Evolutionary conservation across 352 stramenopile genomes (phyloP).

Genomic region (Plasmopara viticola): DNA sequence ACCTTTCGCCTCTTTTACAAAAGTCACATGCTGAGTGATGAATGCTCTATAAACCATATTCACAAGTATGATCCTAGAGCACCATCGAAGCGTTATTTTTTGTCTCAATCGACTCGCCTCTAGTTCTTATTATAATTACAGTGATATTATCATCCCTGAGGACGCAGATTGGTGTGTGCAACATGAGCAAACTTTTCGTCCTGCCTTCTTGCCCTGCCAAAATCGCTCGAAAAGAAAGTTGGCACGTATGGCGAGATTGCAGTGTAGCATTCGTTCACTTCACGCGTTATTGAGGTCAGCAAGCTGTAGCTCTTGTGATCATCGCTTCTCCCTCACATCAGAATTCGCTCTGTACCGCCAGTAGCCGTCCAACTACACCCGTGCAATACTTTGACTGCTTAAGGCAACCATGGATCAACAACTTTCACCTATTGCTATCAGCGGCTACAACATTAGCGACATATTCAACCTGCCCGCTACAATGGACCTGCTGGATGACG

Average conservation of each 20-base stretch:
- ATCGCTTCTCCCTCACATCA: constrained; percentile 12
- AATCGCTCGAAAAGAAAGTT: not conserved
- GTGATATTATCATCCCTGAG: not conserved
- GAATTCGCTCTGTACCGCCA: constrained; percentile 27
- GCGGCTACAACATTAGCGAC: constrained; percentile 33
- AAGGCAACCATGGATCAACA: constrained; percentile 17
- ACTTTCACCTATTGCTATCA: constrained; percentile 15
- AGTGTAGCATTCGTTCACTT: not conserved
- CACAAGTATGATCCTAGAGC: too few relatives aligned
- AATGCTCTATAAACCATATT: too few relatives aligned
- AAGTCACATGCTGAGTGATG: too few relatives aligned
- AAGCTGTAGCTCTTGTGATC: not conserved
- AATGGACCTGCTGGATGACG: constrained; percentile 49
- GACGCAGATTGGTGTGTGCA: not conserved
- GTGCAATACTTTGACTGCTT: constrained; percentile 2
- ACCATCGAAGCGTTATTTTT: too few relatives aligned
- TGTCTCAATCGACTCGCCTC: too few relatives aligned
- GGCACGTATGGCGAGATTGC: not conserved
- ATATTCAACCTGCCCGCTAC: constrained; percentile 38
- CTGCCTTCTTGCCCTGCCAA: not conserved
- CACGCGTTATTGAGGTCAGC: not conserved
- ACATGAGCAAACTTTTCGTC: not conserved
- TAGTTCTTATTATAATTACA: too few relatives aligned
- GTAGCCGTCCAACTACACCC: constrained; percentile 4
- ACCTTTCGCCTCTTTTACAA: too few relatives aligned